phyloP scores from a whole-genome alignment of 2,329 filamentous ascomycete species.

The Fusarium sp. region DNA sequence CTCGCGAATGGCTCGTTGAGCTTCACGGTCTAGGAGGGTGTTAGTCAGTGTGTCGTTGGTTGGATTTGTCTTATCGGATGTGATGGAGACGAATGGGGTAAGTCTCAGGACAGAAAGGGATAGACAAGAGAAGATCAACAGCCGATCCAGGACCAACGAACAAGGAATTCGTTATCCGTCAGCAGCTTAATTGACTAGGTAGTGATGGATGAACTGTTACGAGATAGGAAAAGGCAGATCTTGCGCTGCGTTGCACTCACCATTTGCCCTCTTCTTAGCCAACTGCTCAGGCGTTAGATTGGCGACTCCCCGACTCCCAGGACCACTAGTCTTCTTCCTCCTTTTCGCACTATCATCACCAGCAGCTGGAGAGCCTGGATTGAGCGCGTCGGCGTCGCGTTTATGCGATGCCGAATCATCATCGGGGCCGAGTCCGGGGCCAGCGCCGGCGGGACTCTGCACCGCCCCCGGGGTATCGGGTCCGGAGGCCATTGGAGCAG shows the following conservation, averaged over 20 bases:
- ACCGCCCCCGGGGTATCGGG: slow-evolving; percentile 40
- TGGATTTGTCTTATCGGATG: slow-evolving; percentile 16
- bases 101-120: slow-evolving; percentile 12
- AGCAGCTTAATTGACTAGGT: not conserved
- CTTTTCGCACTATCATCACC: slow-evolving; percentile 57
- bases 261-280: slow-evolving; percentile 75
- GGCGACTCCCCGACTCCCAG: slow-evolving; percentile 66
- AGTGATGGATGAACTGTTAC: slow-evolving; percentile 6
- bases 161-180: slow-evolving; percentile 5
- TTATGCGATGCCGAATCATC: slow-evolving; percentile 36
- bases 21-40: slow-evolving; percentile 77
- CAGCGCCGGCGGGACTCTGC: slow-evolving; percentile 34
- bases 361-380: slow-evolving; percentile 35
- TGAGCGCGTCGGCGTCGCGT: slow-evolving; percentile 44
- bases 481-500: slow-evolving; percentile 44
- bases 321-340: slow-evolving; percentile 62
- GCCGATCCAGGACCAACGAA: not conserved
- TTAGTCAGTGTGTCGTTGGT: slow-evolving; percentile 27
- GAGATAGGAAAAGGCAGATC: not conserved
- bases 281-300: slow-evolving; percentile 82
- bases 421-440: slow-evolving; percentile 21
- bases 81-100: slow-evolving; percentile 1
- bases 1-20: slow-evolving; percentile 87
- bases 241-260: slow-evolving; percentile 55
- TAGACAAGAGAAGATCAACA: slow-evolving; percentile 1